These are phyloP conservation scores for Cyberlindnera saturnus DNA, from an alignment of 805 yeast genomes.

Conservation along the genomic window DNA sequence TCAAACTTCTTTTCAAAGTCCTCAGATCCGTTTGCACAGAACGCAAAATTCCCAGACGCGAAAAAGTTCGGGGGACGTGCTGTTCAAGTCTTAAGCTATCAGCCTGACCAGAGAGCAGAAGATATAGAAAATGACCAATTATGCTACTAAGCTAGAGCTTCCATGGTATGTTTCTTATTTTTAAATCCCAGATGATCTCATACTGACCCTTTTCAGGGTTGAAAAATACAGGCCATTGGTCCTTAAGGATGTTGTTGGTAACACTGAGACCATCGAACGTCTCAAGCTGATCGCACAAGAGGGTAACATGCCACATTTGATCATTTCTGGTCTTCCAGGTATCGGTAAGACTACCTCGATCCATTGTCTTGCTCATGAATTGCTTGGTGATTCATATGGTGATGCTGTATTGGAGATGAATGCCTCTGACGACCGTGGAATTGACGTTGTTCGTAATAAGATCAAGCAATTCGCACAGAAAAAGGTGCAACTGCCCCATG, in stretches of 20 bases:
- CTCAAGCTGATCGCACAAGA: conserved; percentile 79
- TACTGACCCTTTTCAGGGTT: conserved; percentile 44
- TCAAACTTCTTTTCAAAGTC: too few relatives aligned
- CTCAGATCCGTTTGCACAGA: too few relatives aligned
- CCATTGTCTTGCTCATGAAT: conserved; percentile 79
- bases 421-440: conserved; percentile 97
- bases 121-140: conserved; percentile 7
- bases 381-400: conserved; percentile 64
- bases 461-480: conserved; percentile 96
- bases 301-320: conserved; percentile 96
- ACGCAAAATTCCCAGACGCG: too few relatives aligned
- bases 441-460: conserved; percentile 89
- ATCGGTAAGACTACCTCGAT: conserved; percentile 96
- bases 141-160: conserved; percentile 21
- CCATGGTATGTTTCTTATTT: conserved; percentile 18
- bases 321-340: conserved; percentile 94
- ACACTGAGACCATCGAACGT: conserved; percentile 82
- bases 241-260: conserved; percentile 86
- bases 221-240: conserved; percentile 87
- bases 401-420: conserved; percentile 90
- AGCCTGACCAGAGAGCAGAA: not conserved
- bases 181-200: not conserved
- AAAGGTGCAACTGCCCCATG: conserved; percentile 79
- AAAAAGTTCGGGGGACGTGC: too few relatives aligned
- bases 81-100: too few relatives aligned